These are phyloP conservation scores for Microsporum canis DNA, from an alignment of 2,329 filamentous ascomycete genomes.

Conservation along the genomic window DNA sequence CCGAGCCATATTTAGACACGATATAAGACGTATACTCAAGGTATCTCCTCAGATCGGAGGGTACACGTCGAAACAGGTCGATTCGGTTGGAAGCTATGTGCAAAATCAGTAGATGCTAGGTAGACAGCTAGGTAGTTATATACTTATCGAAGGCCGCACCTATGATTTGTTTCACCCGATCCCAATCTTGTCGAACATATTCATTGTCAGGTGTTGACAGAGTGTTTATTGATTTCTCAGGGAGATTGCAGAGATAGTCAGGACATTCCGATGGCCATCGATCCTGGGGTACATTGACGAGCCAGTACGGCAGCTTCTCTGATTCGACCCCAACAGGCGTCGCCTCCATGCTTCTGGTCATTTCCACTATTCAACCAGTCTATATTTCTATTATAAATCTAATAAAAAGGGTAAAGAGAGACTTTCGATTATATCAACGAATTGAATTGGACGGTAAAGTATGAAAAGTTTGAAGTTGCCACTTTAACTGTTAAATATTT, in stretches of 20 bases:
- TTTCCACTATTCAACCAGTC: neutral
- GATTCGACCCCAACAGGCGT: neutral
- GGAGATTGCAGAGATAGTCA: constrained; percentile 52
- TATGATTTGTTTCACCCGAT: constrained; percentile 53
- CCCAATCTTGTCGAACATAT: constrained; percentile 57
- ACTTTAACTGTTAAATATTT: neutral
- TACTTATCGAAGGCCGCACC: constrained; percentile 20
- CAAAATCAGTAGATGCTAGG: neutral
- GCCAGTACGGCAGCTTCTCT: constrained; percentile 58
- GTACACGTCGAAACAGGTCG: constrained; percentile 58
- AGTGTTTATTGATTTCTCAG: constrained; percentile 57
- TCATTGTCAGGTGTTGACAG: constrained; percentile 58
- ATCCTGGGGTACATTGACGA: constrained; percentile 59
- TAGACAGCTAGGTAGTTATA: neutral
- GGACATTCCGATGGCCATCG: constrained; percentile 59
- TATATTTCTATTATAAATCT: neutral
- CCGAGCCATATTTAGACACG: constrained; percentile 44
- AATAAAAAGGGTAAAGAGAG: neutral
- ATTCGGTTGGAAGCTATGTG: constrained; percentile 52
- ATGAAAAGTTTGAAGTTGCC: neutral
- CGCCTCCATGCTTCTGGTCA: neutral
- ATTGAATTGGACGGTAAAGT: too few species aligned
- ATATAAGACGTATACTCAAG: constrained; percentile 46
- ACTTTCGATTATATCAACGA: neutral
- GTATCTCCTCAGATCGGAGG: constrained; percentile 49